Evolutionary conservation across 2,329 filamentous ascomycete species (phyloP), one percentile per base, ranked within the genome.

Genomic region (Trichoderma brevicompactum): DNA sequence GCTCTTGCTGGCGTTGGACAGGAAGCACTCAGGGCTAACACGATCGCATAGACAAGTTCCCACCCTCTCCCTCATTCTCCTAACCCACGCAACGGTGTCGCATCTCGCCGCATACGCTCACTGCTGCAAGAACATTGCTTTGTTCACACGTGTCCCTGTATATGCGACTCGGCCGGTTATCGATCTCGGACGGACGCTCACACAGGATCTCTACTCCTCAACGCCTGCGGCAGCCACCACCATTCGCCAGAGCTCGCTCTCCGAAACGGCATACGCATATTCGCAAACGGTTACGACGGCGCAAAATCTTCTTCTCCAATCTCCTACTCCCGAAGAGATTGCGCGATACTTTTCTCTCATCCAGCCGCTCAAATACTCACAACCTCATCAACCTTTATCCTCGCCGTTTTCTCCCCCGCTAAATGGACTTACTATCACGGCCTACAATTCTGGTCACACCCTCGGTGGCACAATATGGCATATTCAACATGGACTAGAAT

Each of bases 381-480:
- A 99, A 75, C 94, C 95, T 2, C 94, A 96, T 74, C 92, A 97
- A 72, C 94, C 95, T 1, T 83, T 93, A 1, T 87, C 91, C 0
- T 95, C 93, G 5, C 90, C 93, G 0, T 96, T 93, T 74, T 96
- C 93, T 2, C 92, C 94, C 4, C 91, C 94, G 1, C 82, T 97
- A 15, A 94, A 95, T 70, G 94, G 94, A 5, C 86, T 99, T 17
- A 97, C 92, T 2, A 92, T 99, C 69, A 99, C 95, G 0, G 95
- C 95, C 0, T 98, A 98, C 80, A 96, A 96, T 78, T 93, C 95
- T 7, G 95, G 95, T 69, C 94, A 97, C 75, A 97, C 94, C 0
- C 85, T 98, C 0, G 95, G 95, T 76, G 95, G 95, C 64, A 98
- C 95, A 28, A 97, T 99, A 81, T 99, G 95, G 95, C 94, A 98